These are phyloP conservation scores for Yarrowia sp. DNA, from an alignment of 805 yeast species.

Conservation along the genomic window DNA sequence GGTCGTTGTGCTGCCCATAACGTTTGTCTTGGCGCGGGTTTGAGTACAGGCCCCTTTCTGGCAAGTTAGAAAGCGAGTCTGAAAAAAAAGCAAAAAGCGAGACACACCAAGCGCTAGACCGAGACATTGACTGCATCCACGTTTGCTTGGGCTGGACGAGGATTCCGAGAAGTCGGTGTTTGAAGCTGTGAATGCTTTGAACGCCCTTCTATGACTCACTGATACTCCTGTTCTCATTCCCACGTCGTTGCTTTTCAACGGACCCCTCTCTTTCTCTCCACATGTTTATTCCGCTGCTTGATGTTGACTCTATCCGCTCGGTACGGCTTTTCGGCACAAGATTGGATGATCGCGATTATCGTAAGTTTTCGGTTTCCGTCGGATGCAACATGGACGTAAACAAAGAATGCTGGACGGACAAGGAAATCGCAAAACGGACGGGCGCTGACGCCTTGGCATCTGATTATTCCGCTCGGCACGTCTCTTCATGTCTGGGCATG, in stretches of 20 bases:
- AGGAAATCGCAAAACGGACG: no score
- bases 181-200: no score
- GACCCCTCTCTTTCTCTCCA: not conserved
- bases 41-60: not conserved
- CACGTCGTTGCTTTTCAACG: no score
- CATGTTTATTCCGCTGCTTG: not conserved
- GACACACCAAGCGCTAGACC: no score
- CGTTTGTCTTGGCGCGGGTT: not conserved
- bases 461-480: not conserved
- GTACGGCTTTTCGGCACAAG: constrained; percentile 4
- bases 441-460: constrained; percentile 1
- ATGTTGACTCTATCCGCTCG: not conserved
- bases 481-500: not conserved
- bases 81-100: no score
- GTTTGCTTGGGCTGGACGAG: no score
- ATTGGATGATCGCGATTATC: constrained; percentile 22
- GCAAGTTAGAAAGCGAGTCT: no score
- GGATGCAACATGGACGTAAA: not conserved
- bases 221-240: not conserved
- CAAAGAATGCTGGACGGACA: not conserved
- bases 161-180: no score
- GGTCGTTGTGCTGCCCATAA: not conserved
- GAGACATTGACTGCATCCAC: not conserved
- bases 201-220: no score
- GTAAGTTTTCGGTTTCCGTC: constrained; percentile 10